Evolutionary conservation across 108 stramenopile genomes (phyloP).

Genomic region (Bacterosira constricta): DNA sequence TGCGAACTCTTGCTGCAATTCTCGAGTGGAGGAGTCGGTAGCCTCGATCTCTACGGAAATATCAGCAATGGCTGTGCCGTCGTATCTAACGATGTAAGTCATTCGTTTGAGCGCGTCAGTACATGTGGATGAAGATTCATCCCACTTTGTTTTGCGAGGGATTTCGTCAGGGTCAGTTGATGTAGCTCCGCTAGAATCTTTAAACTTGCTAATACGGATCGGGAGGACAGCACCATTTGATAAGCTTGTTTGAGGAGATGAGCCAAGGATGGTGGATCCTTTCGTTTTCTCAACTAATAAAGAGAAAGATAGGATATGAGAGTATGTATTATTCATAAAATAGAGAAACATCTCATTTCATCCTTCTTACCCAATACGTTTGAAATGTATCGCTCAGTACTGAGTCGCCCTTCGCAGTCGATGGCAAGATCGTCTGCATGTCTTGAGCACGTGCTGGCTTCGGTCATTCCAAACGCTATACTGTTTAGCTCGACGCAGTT

Average conservation of each 20-base stretch:
- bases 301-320: not conserved
- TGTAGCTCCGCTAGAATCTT: not conserved
- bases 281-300: constrained; percentile 22
- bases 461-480: constrained; percentile 24
- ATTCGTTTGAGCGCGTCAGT: constrained; percentile 38
- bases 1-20: constrained; percentile 33
- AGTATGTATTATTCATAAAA: too few species aligned
- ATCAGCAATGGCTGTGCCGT: constrained; percentile 28
- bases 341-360: too few species aligned
- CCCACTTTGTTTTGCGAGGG: constrained; percentile 17
- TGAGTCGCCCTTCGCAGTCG: constrained; percentile 29
- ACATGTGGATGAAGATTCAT: constrained; percentile 21
- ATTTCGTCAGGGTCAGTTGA: constrained; percentile 2
- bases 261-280: constrained; percentile 15
- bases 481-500: constrained; percentile 35
- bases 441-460: constrained; percentile 8
- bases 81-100: constrained; percentile 32
- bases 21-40: constrained; percentile 4
- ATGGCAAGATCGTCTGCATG: constrained; percentile 11
- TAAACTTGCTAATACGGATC: constrained; percentile 5
- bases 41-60: constrained; percentile 30
- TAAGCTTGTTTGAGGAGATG: not conserved
- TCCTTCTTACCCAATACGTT: constrained; percentile 22
- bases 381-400: constrained; percentile 10
- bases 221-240: not conserved